A percentile compares a stretch with the other conserved stretches of the same genome.
Evolutionary conservation across 2,329 filamentous ascomycete genomes (phyloP).

Genomic region (Diaporthe nobilis): DNA sequence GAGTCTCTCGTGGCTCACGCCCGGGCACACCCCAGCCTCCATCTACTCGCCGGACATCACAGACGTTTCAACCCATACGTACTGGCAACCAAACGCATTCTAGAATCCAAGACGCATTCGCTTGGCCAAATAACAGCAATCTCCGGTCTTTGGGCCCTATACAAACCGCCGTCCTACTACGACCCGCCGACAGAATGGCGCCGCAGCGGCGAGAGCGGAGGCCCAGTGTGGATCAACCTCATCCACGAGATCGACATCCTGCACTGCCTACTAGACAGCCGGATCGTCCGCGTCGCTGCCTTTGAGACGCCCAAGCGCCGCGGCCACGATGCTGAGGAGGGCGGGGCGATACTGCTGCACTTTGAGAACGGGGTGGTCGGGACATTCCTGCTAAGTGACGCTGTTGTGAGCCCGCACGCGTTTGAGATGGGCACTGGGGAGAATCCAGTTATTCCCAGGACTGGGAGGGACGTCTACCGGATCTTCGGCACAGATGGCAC

Average conservation of each 20-base stretch:
- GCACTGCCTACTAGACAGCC: slow-evolving; percentile 67
- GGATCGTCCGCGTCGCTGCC: slow-evolving; percentile 63
- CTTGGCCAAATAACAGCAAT: slow-evolving; percentile 66
- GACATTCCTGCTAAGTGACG: slow-evolving; percentile 69
- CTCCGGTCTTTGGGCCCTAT: slow-evolving; percentile 67
- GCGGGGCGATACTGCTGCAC: slow-evolving; percentile 65
- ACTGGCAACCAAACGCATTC: slow-evolving; percentile 60
- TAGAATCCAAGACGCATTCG: slow-evolving; percentile 50
- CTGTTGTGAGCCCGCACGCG: slow-evolving; percentile 64
- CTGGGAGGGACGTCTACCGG: slow-evolving; percentile 63
- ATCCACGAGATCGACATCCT: slow-evolving; percentile 74
- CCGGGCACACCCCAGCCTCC: slow-evolving; percentile 49
- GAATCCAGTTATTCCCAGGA: slow-evolving; percentile 65
- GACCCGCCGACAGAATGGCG: slow-evolving; percentile 61
- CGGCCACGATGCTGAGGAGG: slow-evolving; percentile 67
- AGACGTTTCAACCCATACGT: slow-evolving; percentile 72
- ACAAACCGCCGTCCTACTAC: slow-evolving; percentile 68
- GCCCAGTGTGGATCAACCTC: slow-evolving; percentile 69
- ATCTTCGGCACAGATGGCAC: slow-evolving; percentile 51
- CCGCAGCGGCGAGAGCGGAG: slow-evolving; percentile 57
- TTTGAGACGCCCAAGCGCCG: slow-evolving; percentile 62
- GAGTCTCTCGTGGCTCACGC: slow-evolving; percentile 49
- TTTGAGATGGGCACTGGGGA: slow-evolving; percentile 72
- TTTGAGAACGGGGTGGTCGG: slow-evolving; percentile 69
- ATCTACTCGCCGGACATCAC: slow-evolving; percentile 70